Evolutionary conservation across 1,139 yeast species (phyloP), one percentile per base, ranked within the genome.

Genomic region (Meyerozyma smithsonii): DNA sequence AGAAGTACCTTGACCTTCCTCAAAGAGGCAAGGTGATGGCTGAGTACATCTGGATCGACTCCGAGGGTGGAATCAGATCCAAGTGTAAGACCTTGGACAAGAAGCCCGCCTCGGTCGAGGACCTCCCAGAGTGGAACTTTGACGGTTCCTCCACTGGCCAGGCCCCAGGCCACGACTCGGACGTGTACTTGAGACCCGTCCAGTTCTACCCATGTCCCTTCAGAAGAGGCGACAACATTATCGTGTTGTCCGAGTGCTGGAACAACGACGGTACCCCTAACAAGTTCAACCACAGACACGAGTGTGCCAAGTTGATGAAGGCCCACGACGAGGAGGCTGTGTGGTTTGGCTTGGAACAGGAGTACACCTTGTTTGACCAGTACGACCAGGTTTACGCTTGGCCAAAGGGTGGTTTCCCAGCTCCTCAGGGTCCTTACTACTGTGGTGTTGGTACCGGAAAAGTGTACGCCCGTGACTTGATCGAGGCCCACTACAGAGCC

Each of bases 381-480:
- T 84, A 66, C 59, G 96, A 87, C 66, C 73, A 84, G 57, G 92
- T 86, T 46, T 92, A 89, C 69, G 97, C 96, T 54, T 92, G 98
- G 98, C 98, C 98, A 69, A 81, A 86, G 76, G 97, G 97, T 58
- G 98, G 98, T 47, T 92, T 79, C 92, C 98, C 98, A 63, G 98
- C 96, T 53, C 98, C 98, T 51, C 98, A 92, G 75, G 98, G 98
- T 54, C 98, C 98, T 47, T 92, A 90, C 84, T 92, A 92, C 83
- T 92, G 98, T 77, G 98, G 98, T 81, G 98, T 92, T 51, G 98
- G 98, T 73, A 81, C 97, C 58, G 97, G 97, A 61, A 90, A 88
- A 74, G 98, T 92, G 48, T 87, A 84, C 66, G 96, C 97, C 60
- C 84, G 98, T 74, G 98, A 92, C 63, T 89, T 92, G 44, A 90